Base-by-base conservation (phyloP, 495 filamentous ascomycete genomes). In the Astrocystis sublimbata region DNA sequence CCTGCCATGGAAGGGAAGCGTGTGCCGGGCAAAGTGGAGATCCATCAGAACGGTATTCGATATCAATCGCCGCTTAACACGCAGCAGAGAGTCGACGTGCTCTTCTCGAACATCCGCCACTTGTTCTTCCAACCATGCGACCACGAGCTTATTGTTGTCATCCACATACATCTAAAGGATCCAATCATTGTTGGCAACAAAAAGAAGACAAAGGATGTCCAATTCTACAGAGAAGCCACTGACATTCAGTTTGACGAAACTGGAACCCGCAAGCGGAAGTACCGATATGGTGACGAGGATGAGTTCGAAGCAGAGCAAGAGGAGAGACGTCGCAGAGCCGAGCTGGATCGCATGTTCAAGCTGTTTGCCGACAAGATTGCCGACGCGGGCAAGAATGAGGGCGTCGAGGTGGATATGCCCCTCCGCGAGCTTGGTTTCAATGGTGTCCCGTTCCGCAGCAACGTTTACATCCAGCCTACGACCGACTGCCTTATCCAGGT, bases 231-330 rank as follows among this genome's bases (percentile, higher is more conserved):
- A 45, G 96, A 99, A 76, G 96, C 96, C 10, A 98, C 94, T 1
- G 94, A 99, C 65, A 97, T 98, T 77, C 91, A 94, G 70, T 98
- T 99, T 67, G 96, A 99, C 71, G 96, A 99, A 78, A 99, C 96
- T 35, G 96, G 96, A 61, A 98, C 97, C 72, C 85, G 96, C 46
- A 97, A 97, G 76, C 89, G 96, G 51, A 96, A 96, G 78, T 94
- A 97, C 71, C 88, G 93, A n/a, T 98, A 96, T 73, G 96, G 94
- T 41, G 96, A 99, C 65, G 96, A 99, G 72, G 96, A 99, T 69
- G 96, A 99, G 72, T 98, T 98, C 62, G 96, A 98, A 73, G 91
- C 92, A 26, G 96, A 99, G 70, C 96, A 99, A 75, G 93, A 99
- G 73, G 96, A 99, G 73, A 86, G 96, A 69, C 84, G 93, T 63